A percentile compares a stretch with the other conserved stretches of the same genome.
phyloP scores from a whole-genome alignment of 371 early-diverging fungal species.

The Syncephalastrum racemosum region DNA sequence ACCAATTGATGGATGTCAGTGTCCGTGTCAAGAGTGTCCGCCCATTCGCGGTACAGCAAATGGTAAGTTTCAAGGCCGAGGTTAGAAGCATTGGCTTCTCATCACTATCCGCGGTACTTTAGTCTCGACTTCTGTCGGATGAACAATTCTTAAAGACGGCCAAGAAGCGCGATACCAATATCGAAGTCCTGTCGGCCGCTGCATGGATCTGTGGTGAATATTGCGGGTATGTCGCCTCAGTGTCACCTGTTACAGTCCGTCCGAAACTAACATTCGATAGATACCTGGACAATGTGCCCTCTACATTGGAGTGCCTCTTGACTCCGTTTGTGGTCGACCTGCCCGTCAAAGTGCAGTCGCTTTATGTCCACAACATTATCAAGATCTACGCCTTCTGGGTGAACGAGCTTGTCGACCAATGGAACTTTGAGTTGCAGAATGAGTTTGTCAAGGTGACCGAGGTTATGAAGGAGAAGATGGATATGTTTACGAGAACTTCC shows the following conservation, averaged over 20 bases:
- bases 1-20: slow-evolving; percentile 85
- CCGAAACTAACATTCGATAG: slow-evolving; percentile 9
- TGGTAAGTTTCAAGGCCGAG: slow-evolving; percentile 48
- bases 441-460: slow-evolving; percentile 53
- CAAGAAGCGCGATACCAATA: slow-evolving; percentile 64
- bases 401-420: slow-evolving; percentile 54
- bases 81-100: no score
- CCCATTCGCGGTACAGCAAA: slow-evolving; percentile 70
- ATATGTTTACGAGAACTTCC: slow-evolving; percentile 49
- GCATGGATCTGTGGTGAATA: slow-evolving; percentile 93
- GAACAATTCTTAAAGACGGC: slow-evolving; percentile 61
- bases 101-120: neutral
- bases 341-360: slow-evolving; percentile 63
- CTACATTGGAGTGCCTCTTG: slow-evolving; percentile 59
- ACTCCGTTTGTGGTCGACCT: slow-evolving; percentile 55
- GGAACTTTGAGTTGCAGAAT: slow-evolving; percentile 51
- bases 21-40: slow-evolving; percentile 88
- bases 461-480: slow-evolving; percentile 53
- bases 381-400: slow-evolving; percentile 76
- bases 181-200: slow-evolving; percentile 80
- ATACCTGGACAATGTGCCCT: slow-evolving; percentile 46
- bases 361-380: slow-evolving; percentile 73
- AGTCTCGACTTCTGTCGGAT: slow-evolving; percentile 63
- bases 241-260: neutral
- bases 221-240: slow-evolving; percentile 43